Evolutionary conservation across 345 rosid species (phyloP), one percentile per base, ranked within the genome.

Genomic region (Sonneratia caseolaris): DNA sequence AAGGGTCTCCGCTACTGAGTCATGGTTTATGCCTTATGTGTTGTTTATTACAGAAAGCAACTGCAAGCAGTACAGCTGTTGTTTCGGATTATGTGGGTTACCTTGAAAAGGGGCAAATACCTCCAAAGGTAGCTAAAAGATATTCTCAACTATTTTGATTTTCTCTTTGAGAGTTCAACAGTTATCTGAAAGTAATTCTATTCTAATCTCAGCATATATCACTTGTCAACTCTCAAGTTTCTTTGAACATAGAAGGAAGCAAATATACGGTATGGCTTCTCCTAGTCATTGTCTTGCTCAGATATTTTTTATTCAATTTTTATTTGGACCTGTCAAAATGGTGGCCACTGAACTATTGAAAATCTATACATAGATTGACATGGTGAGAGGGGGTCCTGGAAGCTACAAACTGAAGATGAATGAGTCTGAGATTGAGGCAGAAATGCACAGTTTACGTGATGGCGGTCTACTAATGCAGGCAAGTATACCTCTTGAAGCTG

Each of bases 381-480:
- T 89, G 89, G 91, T 83, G 75, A 91, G 98, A 79, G 96, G 96
- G 32, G 99, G 94, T 76, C 84, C 96, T 56, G 96, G 99, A 78
- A 96, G 96, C 84, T 91, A 96, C 75, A 85, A 86, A 78, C 77
- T 91, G 81, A 91, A 79, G 84, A 83, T 96, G 99, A 96, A 89
- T 65, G 79, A 85, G 55, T 96, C 99, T 68, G 91, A 91, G 83
- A 72, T 96, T 68, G 99, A 92, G 78, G 91, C 97, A 64, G 99
- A 92, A 80, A 96, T 96, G 80, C 98, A 96, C 84, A 92, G 98
- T 45, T 74, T 96, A 84, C 96, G 98, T 76, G 98, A 96, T 84
- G 99, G 99, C 64, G 99, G 98, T 79, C 83, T 96, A 75, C 68
- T 96, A 81, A 91, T 96, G 98, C 99, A 96, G 99, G 99, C 82